Base-by-base conservation (phyloP, 2,329 filamentous ascomycete genomes). In the Didymella pinodella region DNA sequence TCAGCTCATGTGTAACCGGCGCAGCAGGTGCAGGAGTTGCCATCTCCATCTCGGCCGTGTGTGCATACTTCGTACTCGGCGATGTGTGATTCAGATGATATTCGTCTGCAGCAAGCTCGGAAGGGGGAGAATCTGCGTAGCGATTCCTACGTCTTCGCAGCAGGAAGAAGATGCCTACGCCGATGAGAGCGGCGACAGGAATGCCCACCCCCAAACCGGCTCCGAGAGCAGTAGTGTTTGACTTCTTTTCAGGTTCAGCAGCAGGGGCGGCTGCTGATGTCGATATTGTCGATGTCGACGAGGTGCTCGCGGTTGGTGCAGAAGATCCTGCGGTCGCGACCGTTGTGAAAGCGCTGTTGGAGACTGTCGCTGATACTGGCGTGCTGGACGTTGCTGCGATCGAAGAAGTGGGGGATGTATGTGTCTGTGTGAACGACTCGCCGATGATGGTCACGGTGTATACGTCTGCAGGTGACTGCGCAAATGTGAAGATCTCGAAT, bases 391-490 rank as follows among this genome's bases (percentile, higher is more conserved):
- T 28, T 50, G 40, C 28, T 22, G 48, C 54, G 22, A 18, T 32
- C 3, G 61, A 38, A 10, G 53, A 52, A 32, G 56, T 20, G 0
- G 56, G 53, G 4, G 63, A 62, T 2, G 55, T 62, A 43, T 61
- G 65, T 8, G 67, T 72, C 26, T 70, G 61, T 2, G 66, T 68
- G 43, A 57, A 71, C 5, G 46, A 50, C 54, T 72, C 67, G 18
- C 67, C 66, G 50, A 73, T 71, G 41, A 73, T 69, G 4, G 70
- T 73, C 10, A 71, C 2, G 10, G 69, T 70, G 45, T 65, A 72
- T 7, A 69, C 60, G 10, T 69, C 65, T 4, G 52, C 61, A 1
- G 65, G 65, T 4, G 53, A 45, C 10, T 59, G 48, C 7, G 59
- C 28, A 43, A 70, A 65, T 2, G 58, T 52, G 41, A 71, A 72